phyloP scores from a whole-genome alignment of 2,329 filamentous ascomycete genomes.

The Cryphonectria naterciae region DNA sequence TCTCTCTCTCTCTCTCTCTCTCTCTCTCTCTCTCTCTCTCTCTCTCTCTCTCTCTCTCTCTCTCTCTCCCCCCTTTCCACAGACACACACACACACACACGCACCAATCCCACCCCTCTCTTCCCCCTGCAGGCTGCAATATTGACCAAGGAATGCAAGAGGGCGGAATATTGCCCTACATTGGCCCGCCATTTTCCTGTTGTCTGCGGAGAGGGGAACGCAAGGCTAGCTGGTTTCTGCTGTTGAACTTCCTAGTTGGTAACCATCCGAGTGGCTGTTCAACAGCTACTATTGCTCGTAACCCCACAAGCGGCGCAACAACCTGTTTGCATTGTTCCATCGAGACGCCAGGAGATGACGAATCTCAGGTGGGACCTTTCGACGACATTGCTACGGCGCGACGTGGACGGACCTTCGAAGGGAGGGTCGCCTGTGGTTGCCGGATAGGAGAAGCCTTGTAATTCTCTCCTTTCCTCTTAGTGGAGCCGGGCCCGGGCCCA shows the following conservation, averaged over 20 bases:
- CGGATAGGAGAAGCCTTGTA: neutral
- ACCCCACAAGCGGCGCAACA: neutral
- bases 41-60: too few relatives aligned
- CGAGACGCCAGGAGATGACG: neutral
- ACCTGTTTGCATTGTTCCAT: neutral
- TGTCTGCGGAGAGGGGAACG: neutral
- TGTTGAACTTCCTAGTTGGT: neutral
- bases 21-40: too few relatives aligned
- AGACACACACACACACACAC: too few relatives aligned
- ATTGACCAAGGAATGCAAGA: neutral
- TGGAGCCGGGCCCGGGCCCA: too few relatives aligned
- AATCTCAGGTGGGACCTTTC: neutral
- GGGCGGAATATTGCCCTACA: neutral
- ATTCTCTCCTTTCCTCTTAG: neutral
- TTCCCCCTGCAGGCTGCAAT: neutral
- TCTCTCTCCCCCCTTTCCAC: too few relatives aligned
- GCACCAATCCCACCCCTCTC: too few relatives aligned
- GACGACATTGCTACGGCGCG: neutral
- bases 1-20: too few relatives aligned
- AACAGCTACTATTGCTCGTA: neutral
- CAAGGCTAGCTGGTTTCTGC: neutral
- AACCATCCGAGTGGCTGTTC: neutral
- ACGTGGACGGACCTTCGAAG: neutral
- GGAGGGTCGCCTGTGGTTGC: neutral
- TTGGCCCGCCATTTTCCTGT: neutral